Evolutionary conservation across 2,329 filamentous ascomycete species (phyloP), one percentile per base, ranked within the genome.

Genomic region (Stromatinia cepivora): DNA sequence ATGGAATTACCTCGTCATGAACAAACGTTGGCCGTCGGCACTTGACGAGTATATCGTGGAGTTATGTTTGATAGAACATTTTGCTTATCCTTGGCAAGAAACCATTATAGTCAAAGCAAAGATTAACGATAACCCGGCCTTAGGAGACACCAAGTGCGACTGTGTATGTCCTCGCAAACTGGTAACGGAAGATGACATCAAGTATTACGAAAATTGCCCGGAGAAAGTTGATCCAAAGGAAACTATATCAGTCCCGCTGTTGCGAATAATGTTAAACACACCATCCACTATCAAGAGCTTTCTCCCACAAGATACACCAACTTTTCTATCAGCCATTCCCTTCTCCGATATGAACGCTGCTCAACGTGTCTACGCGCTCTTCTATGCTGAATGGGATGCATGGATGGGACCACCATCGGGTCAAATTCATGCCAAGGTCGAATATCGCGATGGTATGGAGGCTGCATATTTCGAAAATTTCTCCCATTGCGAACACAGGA

Each of bases 301-400:
- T 20, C 17, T 64, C 13, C 61, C 61, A 42, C 48, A n/a, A 52
- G 10, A 39, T 4, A 52, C 61, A 25, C 61, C 61, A 7, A 42
- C 34, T 9, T n/a, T 17, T 3, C 39, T 64, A 28, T n/a, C 61
- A 39, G 4, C 1, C 0, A 52, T 52, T n/a, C 2, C 61, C 22
- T 39, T 13, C 20, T 36, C 9, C 2, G 34, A 34, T 4, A 64
- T 52, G 61, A 34, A 20, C 15, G 15, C 17, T 52, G 34, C 31
- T 39, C 61, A 64, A 20, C 31, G 46, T 20, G 61, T 39, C 11
- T 64, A 64, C 15, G 9, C 22, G 6, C 61, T 64, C 17, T 64
- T 64, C 34, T 64, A 52, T 52, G 61, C 46, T 3, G 61, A 64
- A 10, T 64, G 61, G 61, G 22, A 64, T 64, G 61, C 46, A 20